phyloP scores from a whole-genome alignment of 495 filamentous ascomycete species.

The Hypoxylon cercidicola region DNA sequence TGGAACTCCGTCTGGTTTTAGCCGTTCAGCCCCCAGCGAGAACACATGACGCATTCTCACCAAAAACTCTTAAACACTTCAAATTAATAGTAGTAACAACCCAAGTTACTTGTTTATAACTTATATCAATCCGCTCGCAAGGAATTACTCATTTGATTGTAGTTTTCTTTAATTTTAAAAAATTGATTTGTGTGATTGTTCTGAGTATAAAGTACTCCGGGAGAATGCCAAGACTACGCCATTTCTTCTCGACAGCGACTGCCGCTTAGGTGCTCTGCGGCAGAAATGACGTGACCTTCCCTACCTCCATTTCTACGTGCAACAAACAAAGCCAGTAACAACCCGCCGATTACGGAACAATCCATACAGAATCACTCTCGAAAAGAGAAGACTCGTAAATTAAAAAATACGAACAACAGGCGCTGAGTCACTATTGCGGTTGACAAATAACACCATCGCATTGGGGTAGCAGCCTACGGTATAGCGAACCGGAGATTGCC shows the following conservation, averaged over 20 bases:
- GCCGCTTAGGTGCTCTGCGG: constrained; percentile 30
- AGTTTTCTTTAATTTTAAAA: too few relatives aligned
- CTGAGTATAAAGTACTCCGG: too few relatives aligned
- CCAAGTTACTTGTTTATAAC: too few relatives aligned
- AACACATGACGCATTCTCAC: too few relatives aligned
- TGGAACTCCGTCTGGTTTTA: constrained; percentile 18
- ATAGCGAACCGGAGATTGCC: constrained; percentile 1
- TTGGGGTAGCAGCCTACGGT: constrained; percentile 2
- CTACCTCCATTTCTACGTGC: neutral
- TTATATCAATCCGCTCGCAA: too few relatives aligned
- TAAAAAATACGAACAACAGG: constrained; percentile 7
- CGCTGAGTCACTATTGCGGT: neutral
- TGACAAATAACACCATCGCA: constrained; percentile 17
- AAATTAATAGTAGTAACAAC: too few relatives aligned
- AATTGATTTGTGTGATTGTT: too few relatives aligned
- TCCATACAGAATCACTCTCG: neutral
- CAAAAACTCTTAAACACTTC: too few relatives aligned
- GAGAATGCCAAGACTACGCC: too few relatives aligned
- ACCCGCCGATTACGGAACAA: constrained; percentile 40
- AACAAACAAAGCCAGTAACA: constrained; percentile 24
- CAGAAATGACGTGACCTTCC: constrained; percentile 37
- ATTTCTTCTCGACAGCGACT: too few relatives aligned
- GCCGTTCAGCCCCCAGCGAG: too few relatives aligned
- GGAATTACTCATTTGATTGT: too few relatives aligned
- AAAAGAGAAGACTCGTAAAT: neutral